Evolutionary conservation across 352 stramenopile genomes (phyloP).

Genomic region (Pythium chondricola): DNA sequence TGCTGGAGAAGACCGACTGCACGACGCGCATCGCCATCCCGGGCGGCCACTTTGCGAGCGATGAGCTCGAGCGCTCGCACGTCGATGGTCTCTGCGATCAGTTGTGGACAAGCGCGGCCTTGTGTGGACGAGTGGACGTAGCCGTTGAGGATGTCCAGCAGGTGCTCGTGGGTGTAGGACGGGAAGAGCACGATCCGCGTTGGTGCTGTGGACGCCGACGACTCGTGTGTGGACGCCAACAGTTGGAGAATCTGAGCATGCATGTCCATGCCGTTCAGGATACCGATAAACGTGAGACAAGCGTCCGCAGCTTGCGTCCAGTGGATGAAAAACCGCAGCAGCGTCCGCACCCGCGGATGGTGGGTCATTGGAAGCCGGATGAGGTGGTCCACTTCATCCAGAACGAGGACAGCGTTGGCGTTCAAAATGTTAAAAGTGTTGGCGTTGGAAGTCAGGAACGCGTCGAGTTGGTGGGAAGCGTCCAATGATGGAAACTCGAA

Average conservation of each 20-base stretch:
- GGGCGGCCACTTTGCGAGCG: conserved; percentile 55
- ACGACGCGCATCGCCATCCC: conserved; percentile 57
- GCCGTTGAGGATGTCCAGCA: conserved; percentile 38
- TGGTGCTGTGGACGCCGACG: conserved; percentile 19
- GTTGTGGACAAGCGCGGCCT: not conserved
- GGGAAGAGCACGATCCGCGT: conserved; percentile 41
- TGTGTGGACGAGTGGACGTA: conserved; percentile 25
- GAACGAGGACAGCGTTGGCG: conserved; percentile 28
- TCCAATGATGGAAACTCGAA: conserved; percentile 24
- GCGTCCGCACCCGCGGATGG: conserved; percentile 35
- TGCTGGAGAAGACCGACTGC: conserved; percentile 59
- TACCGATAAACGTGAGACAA: conserved; percentile 44
- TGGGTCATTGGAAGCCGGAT: conserved; percentile 35
- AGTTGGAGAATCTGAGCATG: conserved; percentile 39
- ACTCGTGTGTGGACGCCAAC: too few relatives aligned
- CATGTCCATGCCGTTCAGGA: conserved; percentile 78
- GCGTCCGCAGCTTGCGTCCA: conserved; percentile 37
- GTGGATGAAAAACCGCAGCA: conserved; percentile 52
- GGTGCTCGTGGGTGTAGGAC: conserved; percentile 46
- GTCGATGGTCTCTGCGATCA: conserved; percentile 24
- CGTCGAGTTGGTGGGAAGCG: conserved; percentile 37
- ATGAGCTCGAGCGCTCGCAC: conserved; percentile 51
- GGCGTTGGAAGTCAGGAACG: conserved; percentile 23
- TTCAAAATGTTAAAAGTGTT: not conserved
- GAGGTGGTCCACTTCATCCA: conserved; percentile 68